phyloP scores from a whole-genome alignment of 1,139 yeast species.

The Suhomyces bolitotheri region DNA sequence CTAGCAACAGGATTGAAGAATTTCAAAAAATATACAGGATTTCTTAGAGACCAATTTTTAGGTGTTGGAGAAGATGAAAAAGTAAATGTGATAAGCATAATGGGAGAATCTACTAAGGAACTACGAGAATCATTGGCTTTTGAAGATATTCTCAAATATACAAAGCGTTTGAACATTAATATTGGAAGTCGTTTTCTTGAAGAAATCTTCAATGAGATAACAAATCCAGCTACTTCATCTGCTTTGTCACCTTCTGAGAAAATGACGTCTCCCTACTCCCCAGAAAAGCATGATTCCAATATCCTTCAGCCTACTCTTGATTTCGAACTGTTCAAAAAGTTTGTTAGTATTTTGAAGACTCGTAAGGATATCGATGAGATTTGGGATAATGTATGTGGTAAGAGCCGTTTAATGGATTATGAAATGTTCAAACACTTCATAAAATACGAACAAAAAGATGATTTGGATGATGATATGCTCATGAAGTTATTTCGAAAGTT shows the following conservation, averaged over 20 bases:
- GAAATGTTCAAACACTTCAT: conserved; percentile 51
- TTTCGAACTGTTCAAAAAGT: conserved; percentile 70
- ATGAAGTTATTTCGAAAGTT: conserved; percentile 48
- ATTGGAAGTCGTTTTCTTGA: conserved; percentile 34
- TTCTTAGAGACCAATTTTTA: conserved; percentile 34
- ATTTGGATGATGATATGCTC: conserved; percentile 26
- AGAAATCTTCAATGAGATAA: conserved; percentile 50
- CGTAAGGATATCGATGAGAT: conserved; percentile 35
- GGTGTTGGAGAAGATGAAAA: conserved; percentile 13
- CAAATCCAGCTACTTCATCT: conserved; percentile 15
- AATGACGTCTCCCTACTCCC: neutral
- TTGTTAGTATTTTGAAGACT: conserved; percentile 53
- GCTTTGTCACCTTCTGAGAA: neutral
- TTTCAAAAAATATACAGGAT: conserved; percentile 41
- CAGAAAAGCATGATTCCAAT: neutral
- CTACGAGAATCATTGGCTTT: conserved; percentile 50
- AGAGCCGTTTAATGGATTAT: conserved; percentile 44
- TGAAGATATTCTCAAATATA: conserved; percentile 65
- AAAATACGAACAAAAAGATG: conserved; percentile 52
- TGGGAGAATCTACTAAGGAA: conserved; percentile 29
- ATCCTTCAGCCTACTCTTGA: conserved; percentile 31
- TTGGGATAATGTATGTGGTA: conserved; percentile 25
- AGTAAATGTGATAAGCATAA: conserved; percentile 19
- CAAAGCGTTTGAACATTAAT: conserved; percentile 69
- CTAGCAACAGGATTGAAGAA: conserved; percentile 60